Percentiles rank a stretch among this genome's conserved stretches.
These are phyloP conservation scores for Leccinellum albellum DNA, from an alignment of 768 basidiomycete genomes.

Conservation along the genomic window DNA sequence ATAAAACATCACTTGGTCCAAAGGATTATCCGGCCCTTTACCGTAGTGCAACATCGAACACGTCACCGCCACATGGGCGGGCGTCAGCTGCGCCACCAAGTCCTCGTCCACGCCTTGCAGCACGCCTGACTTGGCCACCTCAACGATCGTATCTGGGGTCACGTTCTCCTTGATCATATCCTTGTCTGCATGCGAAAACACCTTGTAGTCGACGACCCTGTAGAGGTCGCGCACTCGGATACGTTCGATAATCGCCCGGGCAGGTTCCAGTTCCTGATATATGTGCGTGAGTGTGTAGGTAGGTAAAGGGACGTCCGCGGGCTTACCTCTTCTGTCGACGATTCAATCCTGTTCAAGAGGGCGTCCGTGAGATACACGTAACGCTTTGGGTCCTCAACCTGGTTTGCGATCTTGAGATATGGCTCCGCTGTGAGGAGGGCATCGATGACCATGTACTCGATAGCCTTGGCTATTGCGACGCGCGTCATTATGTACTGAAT, in stretches of 20 bases:
- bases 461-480: slow-evolving; percentile 53
- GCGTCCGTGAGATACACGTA: slow-evolving; percentile 68
- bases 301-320: too few relatives aligned
- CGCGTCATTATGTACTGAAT: not conserved
- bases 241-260: slow-evolving; percentile 60
- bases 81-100: slow-evolving; percentile 35
- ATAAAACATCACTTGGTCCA: slow-evolving; percentile 70
- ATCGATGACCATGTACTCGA: slow-evolving; percentile 85
- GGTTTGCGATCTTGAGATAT: slow-evolving; percentile 53
- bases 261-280: slow-evolving; percentile 51
- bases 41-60: slow-evolving; percentile 71
- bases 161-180: slow-evolving; percentile 24
- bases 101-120: slow-evolving; percentile 25
- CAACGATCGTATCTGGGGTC: slow-evolving; percentile 43
- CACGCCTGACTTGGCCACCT: slow-evolving; percentile 33
- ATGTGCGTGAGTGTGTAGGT: too few relatives aligned
- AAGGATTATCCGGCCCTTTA: slow-evolving; percentile 65
- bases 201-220: slow-evolving; percentile 62
- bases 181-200: slow-evolving; percentile 36
- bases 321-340: slow-evolving; percentile 35
- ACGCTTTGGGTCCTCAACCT: slow-evolving; percentile 52
- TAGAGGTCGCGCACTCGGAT: slow-evolving; percentile 66
- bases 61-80: slow-evolving; percentile 60
- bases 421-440: slow-evolving; percentile 69
- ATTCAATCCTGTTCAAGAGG: slow-evolving; percentile 59